Base-by-base conservation (phyloP, 495 filamentous ascomycete species). In the Clavariopsis aquatica region DNA sequence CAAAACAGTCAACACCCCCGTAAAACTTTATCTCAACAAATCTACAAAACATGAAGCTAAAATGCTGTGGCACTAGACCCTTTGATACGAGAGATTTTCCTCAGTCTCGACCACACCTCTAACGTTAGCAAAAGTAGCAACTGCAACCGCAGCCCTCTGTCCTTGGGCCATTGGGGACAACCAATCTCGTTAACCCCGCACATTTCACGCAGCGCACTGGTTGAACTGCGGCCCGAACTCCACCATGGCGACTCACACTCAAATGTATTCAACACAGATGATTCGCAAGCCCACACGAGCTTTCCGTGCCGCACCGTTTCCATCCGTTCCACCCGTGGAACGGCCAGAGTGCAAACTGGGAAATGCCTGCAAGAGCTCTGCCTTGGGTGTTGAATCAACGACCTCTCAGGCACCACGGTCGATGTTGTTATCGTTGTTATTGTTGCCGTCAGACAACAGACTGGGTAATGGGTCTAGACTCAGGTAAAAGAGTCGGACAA, bases 231-330 rank as follows among this genome's bases (percentile, higher is more conserved):
- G 55, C 2, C 38, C 38, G 38, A 27, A 8, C 55, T 58, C 55
- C 55, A 58, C 38, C 27, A 5, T 31, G 55, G 38, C 36, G n/a
- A 13, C 29, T 45, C 36, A 19, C 7, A 3, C 4, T 29, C 29
- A 4, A 19, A 41, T 2, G n/a, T 45, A 31, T 29, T 43, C 60
- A 63, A 9, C 38, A 49, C 51, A 12, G 38, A 28, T 67, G 64
- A 67, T 67, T 67, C 64, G 64, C 51, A 60, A 34, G 52, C 55
- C 54, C 63, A 53, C 15, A 10, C 19, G 28, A 62, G 52, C 57
- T 31, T 22, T 49, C 57, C 64, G 64, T 62, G 57, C 58, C 64
- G 64, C 57, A 58, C 64, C 64, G 64, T 36, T 52, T 26, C 38
- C 22, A 46, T 52, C 45, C 55, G 24, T 52, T 53, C 52, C 64